Conservation (phyloP, 2,329 filamentous ascomycete species). For the Ascochyta rabiei region DNA sequence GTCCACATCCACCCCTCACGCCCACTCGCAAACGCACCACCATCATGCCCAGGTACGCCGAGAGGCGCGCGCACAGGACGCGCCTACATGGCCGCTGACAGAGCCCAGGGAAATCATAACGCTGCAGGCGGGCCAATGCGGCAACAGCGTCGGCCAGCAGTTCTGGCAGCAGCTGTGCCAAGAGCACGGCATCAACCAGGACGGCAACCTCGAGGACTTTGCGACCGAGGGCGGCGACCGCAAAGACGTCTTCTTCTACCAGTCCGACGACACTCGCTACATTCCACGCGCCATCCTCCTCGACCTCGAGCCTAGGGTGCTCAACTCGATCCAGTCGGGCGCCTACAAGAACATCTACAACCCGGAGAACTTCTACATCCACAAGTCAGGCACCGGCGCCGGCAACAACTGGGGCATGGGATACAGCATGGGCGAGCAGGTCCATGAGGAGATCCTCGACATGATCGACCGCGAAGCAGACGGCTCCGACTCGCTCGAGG, state of each 20-base stretch:
- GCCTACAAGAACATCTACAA: slow-evolving; percentile 99
- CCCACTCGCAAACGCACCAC: slow-evolving; percentile 25
- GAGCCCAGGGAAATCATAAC: slow-evolving; percentile 91
- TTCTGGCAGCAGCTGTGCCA: slow-evolving; percentile 99
- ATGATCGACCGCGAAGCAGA: slow-evolving; percentile 99
- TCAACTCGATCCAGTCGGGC: slow-evolving; percentile 89
- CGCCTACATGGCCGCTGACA: slow-evolving; percentile 13
- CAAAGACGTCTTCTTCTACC: slow-evolving; percentile 99
- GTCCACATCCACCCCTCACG: slow-evolving; percentile 31
- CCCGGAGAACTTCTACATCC: slow-evolving; percentile 97
- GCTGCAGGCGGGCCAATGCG: slow-evolving; percentile 97
- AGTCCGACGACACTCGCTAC: slow-evolving; percentile 96
- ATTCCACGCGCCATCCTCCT: slow-evolving; percentile 95
- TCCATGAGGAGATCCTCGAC: slow-evolving; percentile 97
- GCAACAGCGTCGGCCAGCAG: slow-evolving; percentile 97
- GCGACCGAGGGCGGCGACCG: slow-evolving; percentile 96
- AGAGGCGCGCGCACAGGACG: not conserved
- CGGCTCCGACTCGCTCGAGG: slow-evolving; percentile 95
- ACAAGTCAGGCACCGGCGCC: slow-evolving; percentile 89
- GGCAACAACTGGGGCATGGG: slow-evolving; percentile 99
- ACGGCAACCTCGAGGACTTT: slow-evolving; percentile 97
- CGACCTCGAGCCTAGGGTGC: slow-evolving; percentile 90
- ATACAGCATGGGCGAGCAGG: slow-evolving; percentile 87
- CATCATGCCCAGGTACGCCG: slow-evolving; percentile 47
- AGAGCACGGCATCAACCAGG: slow-evolving; percentile 96